These are phyloP conservation scores for Teunomyces panamensis DNA, from an alignment of 805 yeast species.

Conservation along the genomic window DNA sequence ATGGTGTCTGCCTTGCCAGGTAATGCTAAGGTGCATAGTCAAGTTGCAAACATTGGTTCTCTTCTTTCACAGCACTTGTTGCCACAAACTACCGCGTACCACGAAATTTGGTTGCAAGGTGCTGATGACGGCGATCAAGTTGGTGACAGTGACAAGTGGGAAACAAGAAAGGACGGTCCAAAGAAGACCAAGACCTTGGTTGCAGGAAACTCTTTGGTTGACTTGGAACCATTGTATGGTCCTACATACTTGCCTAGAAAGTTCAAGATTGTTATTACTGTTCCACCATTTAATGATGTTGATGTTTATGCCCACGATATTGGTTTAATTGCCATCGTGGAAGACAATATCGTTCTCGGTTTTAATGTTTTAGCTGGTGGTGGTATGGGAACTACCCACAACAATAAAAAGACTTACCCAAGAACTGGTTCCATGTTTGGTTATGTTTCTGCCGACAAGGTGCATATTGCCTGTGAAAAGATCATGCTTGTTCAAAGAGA, in stretches of 20 bases:
- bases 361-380: conserved; percentile 93
- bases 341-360: conserved; percentile 63
- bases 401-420: conserved; percentile 94
- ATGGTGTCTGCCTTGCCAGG: conserved; percentile 88
- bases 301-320: conserved; percentile 96
- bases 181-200: conserved; percentile 77
- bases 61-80: conserved; percentile 76
- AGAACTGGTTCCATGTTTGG: conserved; percentile 90
- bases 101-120: conserved; percentile 95
- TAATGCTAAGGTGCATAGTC: conserved; percentile 76
- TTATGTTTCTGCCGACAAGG: conserved; percentile 62
- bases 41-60: conserved; percentile 62
- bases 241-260: conserved; percentile 89
- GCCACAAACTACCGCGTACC: conserved; percentile 92
- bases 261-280: conserved; percentile 90
- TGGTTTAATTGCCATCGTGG: conserved; percentile 85
- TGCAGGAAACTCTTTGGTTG: conserved; percentile 80
- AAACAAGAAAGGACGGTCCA: conserved; percentile 69
- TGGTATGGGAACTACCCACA: conserved; percentile 98
- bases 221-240: conserved; percentile 85
- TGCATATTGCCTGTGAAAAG: conserved; percentile 80
- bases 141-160: conserved; percentile 64
- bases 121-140: conserved; percentile 67
- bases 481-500: conserved; percentile 94
- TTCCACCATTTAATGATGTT: conserved; percentile 95